phyloP scores from a whole-genome alignment of 495 filamentous ascomycete species.

The Lasiosphaeria miniovina region DNA sequence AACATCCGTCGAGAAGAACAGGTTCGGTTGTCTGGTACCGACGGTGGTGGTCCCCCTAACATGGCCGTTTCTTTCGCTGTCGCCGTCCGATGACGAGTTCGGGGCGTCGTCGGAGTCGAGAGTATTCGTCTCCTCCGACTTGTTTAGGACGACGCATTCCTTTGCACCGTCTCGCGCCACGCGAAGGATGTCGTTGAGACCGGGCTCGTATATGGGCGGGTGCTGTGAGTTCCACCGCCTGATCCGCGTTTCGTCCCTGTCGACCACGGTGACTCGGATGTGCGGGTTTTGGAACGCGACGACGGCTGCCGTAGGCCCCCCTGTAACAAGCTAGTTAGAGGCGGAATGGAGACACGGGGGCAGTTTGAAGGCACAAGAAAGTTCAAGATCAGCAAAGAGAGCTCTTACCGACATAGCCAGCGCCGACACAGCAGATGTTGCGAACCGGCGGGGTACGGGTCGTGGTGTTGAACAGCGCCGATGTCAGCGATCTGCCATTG shows the following conservation, averaged over 20 bases:
- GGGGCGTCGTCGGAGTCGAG: background rate
- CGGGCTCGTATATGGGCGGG: conserved; percentile 75
- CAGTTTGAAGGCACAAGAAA: background rate
- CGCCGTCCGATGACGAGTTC: conserved; percentile 30
- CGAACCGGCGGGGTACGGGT: conserved; percentile 33
- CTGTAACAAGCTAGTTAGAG: conserved; percentile 33
- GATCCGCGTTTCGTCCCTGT: conserved; percentile 61
- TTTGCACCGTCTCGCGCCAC: conserved; percentile 55
- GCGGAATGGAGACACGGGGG: background rate
- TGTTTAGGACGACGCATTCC: conserved; percentile 26
- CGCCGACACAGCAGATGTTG: conserved; percentile 42
- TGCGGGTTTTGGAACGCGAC: conserved; percentile 67
- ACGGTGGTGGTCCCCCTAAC: conserved; percentile 18
- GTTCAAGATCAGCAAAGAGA: too few species aligned
- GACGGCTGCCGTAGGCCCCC: conserved; percentile 70
- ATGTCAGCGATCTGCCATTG: conserved; percentile 17
- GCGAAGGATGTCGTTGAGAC: conserved; percentile 62
- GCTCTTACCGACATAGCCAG: conserved; percentile 29
- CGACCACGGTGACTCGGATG: conserved; percentile 69
- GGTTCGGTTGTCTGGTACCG: conserved; percentile 46
- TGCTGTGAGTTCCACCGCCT: conserved; percentile 66
- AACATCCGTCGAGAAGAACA: conserved; percentile 70
- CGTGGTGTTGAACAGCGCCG: conserved; percentile 19
- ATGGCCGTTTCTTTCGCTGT: conserved; percentile 25
- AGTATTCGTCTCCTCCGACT: conserved; percentile 18